Percentiles rank a stretch among this genome's conserved stretches.
These are phyloP conservation scores for Boletus pseudo-olivaceus DNA, from an alignment of 768 basidiomycete species.

Conservation along the genomic window DNA sequence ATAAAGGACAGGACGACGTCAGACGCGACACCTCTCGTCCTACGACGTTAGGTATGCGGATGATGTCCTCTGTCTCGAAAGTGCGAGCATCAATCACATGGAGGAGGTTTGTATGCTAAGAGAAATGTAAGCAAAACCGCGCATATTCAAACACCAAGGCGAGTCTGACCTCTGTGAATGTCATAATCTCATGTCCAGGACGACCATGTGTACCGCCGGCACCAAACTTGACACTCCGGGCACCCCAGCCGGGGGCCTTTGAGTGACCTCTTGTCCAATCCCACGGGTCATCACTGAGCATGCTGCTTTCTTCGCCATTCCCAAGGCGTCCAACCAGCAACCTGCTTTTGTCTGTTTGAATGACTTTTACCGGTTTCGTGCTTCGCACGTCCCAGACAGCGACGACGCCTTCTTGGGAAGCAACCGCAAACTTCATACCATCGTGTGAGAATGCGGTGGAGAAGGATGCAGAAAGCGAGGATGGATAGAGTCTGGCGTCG, in stretches of 20 bases:
- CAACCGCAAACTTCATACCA: constrained; percentile 77
- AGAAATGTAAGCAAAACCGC: constrained; percentile 7
- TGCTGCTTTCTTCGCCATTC: constrained; percentile 44
- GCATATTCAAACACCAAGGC: neutral
- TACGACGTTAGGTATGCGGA: constrained; percentile 50
- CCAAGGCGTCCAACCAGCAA: constrained; percentile 27
- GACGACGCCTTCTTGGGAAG: constrained; percentile 76
- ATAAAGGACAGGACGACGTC: constrained; percentile 9
- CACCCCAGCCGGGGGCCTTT: constrained; percentile 78
- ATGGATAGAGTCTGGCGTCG: constrained; percentile 37
- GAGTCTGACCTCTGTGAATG: constrained; percentile 78
- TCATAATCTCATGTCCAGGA: constrained; percentile 70
- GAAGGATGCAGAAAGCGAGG: constrained; percentile 67
- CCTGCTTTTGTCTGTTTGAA: constrained; percentile 49
- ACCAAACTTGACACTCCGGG: constrained; percentile 83
- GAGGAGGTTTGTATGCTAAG: constrained; percentile 73
- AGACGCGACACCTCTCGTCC: constrained; percentile 15
- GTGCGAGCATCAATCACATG: constrained; percentile 87
- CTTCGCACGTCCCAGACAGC: constrained; percentile 83
- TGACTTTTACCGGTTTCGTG: constrained; percentile 64
- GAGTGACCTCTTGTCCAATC: constrained; percentile 60
- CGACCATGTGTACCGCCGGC: constrained; percentile 48
- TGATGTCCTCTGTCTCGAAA: constrained; percentile 71
- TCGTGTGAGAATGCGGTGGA: constrained; percentile 75
- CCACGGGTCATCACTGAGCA: constrained; percentile 62